A percentile compares a stretch with the other conserved stretches of the same genome.
These are phyloP conservation scores for Raphidocelis subcapitata DNA, from an alignment of 139 green algal genomes.

Conservation along the genomic window DNA sequence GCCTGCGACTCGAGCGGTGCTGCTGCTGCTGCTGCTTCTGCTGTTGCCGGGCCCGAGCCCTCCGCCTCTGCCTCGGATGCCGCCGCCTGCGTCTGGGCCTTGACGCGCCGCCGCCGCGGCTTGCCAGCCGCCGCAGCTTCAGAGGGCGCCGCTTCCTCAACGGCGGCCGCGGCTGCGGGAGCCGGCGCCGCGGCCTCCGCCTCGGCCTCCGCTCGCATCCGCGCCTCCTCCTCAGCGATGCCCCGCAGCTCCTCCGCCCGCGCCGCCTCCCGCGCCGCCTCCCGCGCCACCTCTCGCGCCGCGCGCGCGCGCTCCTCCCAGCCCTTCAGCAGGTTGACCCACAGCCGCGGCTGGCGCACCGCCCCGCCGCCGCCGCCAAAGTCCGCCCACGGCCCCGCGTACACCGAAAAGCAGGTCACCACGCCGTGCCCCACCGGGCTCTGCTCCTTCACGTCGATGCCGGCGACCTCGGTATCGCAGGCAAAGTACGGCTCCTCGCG, in stretches of 20 bases:
- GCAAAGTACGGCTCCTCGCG: constrained; percentile 58
- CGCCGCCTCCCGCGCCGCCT: not conserved
- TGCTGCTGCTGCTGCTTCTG: not conserved
- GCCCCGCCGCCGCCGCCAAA: constrained; percentile 40
- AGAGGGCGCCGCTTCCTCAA: not conserved
- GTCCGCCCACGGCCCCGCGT: constrained; percentile 71
- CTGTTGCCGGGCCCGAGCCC: not conserved
- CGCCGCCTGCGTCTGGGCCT: not conserved
- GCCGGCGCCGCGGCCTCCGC: not conserved
- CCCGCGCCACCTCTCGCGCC: not conserved
- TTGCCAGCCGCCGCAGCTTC: not conserved
- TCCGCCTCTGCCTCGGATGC: not conserved
- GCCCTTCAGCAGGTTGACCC: constrained; percentile 25
- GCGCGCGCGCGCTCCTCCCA: not conserved
- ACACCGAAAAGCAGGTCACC: constrained; percentile 91
- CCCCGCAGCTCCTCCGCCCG: not conserved
- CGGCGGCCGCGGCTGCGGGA: constrained; percentile 5
- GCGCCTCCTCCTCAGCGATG: too few relatives aligned
- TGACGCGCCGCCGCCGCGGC: not conserved
- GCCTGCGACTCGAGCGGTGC: too few relatives aligned
- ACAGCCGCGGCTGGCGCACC: constrained; percentile 17
- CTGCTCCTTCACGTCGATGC: constrained; percentile 87
- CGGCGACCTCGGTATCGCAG: constrained; percentile 88
- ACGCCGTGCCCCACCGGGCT: constrained; percentile 88
- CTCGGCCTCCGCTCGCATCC: too few relatives aligned